Base-by-base conservation (phyloP, 2,329 filamentous ascomycete species). In the Arthrobotrys musiformis region DNA sequence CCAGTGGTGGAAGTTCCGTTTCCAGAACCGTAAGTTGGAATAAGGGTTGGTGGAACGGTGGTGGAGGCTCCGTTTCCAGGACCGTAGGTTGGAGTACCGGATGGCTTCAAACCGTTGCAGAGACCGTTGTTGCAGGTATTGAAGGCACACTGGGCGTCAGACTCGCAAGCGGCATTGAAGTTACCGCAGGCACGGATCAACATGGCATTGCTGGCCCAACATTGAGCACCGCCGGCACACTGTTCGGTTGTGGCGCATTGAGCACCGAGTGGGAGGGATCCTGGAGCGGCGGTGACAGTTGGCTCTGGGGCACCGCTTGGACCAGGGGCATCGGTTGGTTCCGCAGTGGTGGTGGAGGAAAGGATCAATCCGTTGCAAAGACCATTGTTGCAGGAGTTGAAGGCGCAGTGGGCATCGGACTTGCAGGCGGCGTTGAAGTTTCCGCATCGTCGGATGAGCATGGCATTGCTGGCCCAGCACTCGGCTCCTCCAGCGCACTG, bases 81-180 rank as follows among this genome's bases (percentile, higher is more conserved):
- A 15, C 44, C 15, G 56, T 44, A 42, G 46, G 54, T 37, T 11
- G 48, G 40, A n/a, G 62, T 37, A n/a, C n/a, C 22, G n/a, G 69
- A 72, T 19, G 69, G 60, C 24, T 58, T 58, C 50, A 69, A 15
- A 33, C 64, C 64, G 15, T 69, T 69, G 30, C 66, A 70, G 22
- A 70, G 58, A 50, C 66, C 66, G 33, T 61, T 54, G 42, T 70
- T 70, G 28, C 67, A 70, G 35, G 46, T 70, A 33, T 70, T 70
- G 22, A 60, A 54, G 2, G 67, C 67, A 17, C 67, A 70, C 15
- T 70, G 56, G 15, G 30, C 24, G 44, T 70, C 67, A 13, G 67
- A 70, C 13, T 33, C 40, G 17, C 67, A 70, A 2, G 5, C 44
- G 40, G 67, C 56, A n/a, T 70, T 60, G 67, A 70, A 70, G 56